phyloP scores from a whole-genome alignment of 2,329 filamentous ascomycete species.

The Hypoxylon sp. region DNA sequence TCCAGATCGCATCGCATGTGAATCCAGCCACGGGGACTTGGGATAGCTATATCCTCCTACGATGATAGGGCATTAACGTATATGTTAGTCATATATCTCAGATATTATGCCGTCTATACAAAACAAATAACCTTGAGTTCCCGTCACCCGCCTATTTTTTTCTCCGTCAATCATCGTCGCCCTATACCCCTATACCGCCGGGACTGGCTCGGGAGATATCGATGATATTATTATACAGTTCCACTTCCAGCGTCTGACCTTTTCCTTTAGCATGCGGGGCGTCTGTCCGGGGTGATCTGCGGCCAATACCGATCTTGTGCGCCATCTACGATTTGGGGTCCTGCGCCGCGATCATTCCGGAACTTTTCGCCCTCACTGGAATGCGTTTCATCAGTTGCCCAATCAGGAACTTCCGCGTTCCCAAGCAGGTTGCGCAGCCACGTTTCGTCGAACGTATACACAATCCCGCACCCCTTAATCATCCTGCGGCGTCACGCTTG shows the following conservation, averaged over 20 bases:
- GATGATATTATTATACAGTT: constrained; percentile 20
- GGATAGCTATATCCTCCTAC: constrained; percentile 9
- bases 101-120: constrained; percentile 24
- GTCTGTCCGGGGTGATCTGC: constrained; percentile 39
- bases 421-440: constrained; percentile 20
- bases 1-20: constrained; percentile 46
- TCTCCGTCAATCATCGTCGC: constrained; percentile 1
- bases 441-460: constrained; percentile 19
- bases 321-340: constrained; percentile 33
- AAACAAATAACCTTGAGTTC: constrained; percentile 14
- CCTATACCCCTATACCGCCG: constrained; percentile 5
- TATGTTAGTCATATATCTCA: constrained; percentile 21
- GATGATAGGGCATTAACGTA: constrained; percentile 5
- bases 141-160: constrained; percentile 40
- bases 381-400: constrained; percentile 36
- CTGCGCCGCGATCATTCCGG: constrained; percentile 34
- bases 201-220: constrained; percentile 23
- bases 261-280: constrained; percentile 33
- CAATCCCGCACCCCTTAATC: constrained; percentile 31
- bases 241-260: constrained; percentile 14
- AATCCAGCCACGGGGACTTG: constrained; percentile 44
- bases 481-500: constrained; percentile 37
- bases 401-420: constrained; percentile 37
- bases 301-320: constrained; percentile 38
- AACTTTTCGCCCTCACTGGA: constrained; percentile 37